These are phyloP conservation scores for Pythium myriotylum DNA, from an alignment of 352 stramenopile species.

Conservation along the genomic window DNA sequence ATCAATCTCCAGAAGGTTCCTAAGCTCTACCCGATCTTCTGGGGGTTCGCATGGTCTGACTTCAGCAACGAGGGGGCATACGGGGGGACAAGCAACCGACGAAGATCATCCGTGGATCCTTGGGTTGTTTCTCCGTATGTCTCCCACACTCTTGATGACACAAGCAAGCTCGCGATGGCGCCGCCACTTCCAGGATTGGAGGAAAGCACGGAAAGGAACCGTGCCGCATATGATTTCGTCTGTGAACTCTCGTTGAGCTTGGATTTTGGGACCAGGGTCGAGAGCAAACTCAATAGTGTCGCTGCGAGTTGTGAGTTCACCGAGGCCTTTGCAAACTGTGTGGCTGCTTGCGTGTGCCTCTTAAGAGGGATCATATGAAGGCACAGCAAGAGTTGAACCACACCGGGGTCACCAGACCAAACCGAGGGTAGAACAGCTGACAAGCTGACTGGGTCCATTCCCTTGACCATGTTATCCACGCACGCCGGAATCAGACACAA, in stretches of 20 bases:
- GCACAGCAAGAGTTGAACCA: slow-evolving; percentile 83
- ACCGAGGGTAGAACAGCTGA: slow-evolving; percentile 73
- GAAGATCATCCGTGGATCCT: slow-evolving; percentile 78
- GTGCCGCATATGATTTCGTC: slow-evolving; percentile 82
- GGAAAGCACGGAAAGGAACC: slow-evolving; percentile 81
- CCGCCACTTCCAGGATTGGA: slow-evolving; percentile 85
- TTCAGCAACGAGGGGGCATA: slow-evolving; percentile 80
- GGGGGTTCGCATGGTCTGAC: slow-evolving; percentile 79
- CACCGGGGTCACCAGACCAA: slow-evolving; percentile 76
- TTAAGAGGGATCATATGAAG: slow-evolving; percentile 90
- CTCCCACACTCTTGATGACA: slow-evolving; percentile 82
- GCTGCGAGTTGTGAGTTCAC: slow-evolving; percentile 80
- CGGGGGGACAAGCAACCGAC: slow-evolving; percentile 69
- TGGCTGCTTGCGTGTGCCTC: slow-evolving; percentile 83
- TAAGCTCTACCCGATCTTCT: slow-evolving; percentile 68
- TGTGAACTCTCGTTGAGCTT: slow-evolving; percentile 77
- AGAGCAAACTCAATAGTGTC: slow-evolving; percentile 81
- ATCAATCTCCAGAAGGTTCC: background rate
- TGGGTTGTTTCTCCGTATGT: slow-evolving; percentile 83
- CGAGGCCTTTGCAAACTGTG: slow-evolving; percentile 79
- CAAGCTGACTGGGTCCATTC: slow-evolving; percentile 80
- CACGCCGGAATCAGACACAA: slow-evolving; percentile 86
- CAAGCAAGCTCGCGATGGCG: slow-evolving; percentile 77
- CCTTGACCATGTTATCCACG: slow-evolving; percentile 87
- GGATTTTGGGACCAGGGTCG: slow-evolving; percentile 77